These are phyloP conservation scores for Acer yangbiense DNA, from an alignment of 345 rosid genomes.

Conservation along the genomic window DNA sequence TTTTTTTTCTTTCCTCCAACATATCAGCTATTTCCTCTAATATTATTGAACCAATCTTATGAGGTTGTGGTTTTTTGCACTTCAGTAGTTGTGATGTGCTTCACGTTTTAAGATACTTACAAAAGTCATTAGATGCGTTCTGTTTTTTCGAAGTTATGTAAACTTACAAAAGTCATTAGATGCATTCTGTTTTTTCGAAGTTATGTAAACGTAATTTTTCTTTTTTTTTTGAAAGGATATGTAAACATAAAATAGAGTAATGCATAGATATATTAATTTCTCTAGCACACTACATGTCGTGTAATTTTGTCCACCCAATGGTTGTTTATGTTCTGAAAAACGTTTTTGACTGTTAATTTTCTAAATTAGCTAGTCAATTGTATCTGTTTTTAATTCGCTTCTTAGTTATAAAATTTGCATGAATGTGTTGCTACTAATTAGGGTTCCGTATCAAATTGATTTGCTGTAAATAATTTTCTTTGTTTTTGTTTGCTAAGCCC, in stretches of 20 bases:
- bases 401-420: background rate
- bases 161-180: background rate
- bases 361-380: background rate
- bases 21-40: background rate
- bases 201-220: background rate
- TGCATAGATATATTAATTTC: background rate
- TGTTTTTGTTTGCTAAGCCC: slow-evolving; percentile 3
- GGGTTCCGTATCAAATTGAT: background rate
- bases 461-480: background rate
- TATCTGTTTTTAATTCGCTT: background rate
- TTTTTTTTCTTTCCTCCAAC: background rate
- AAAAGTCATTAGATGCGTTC: background rate
- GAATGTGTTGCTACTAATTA: too few relatives aligned
- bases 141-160: background rate
- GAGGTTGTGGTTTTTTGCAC: background rate
- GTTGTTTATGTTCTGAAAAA: too few relatives aligned
- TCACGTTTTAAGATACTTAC: background rate
- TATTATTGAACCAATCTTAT: background rate
- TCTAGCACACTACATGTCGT: background rate
- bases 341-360: background rate
- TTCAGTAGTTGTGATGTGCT: background rate
- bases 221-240: background rate
- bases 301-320: background rate
- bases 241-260: background rate
- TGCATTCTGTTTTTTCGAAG: background rate